Base-by-base conservation (phyloP, 331 rosid species). In the Spiraea crenata region DNA sequence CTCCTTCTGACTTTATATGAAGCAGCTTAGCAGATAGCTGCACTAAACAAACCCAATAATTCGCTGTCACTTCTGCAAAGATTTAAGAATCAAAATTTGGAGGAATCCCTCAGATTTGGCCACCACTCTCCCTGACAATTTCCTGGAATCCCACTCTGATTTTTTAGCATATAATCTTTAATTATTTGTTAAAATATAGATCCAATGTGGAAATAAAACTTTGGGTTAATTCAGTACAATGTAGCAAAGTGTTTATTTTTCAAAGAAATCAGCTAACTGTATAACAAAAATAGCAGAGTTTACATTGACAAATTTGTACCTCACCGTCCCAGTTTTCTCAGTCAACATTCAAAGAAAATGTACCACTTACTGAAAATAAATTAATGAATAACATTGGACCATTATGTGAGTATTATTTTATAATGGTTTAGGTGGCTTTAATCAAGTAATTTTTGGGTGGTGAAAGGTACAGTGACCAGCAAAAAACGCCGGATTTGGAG, bases 401-500 rank as follows among this genome's bases (percentile, higher is more conserved):
- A 70, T 67, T 47, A 20, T 63, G 45, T 16, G 15, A 61, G 20
- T 64, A 49, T 57, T n/a, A n/a, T n/a, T n/a, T 65, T 49, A 34
- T 63, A 12, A 50, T 54, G 60, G 44, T n/a, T 60, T 45, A 54
- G 55, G 39, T 14, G 10, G 59, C 58, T 61, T 34, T 2, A 2
- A 16, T 50, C 35, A 0, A 31, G 13, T 41, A 48, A 48, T 45
- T 60, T 61, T 25, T 7, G 14, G n/a, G 10, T 7, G 12, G 39
- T n/a, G 48, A 10, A 15, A 70, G 72, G 59, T 61, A 59, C 62
- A 51, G 63, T 66, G 71, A 45, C 69, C 38, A 72, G 81, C 19
- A 68, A 65, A 69, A 72, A 63, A 64, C 85, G 81, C 88, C 85
- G 81, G 75, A 81, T 72, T 80, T 71, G 71, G 48, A 80, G 84